A percentile compares a stretch with the other conserved stretches of the same genome.
Conservation (phyloP, 2,329 filamentous ascomycete species). For the Ramularia endophylla region DNA sequence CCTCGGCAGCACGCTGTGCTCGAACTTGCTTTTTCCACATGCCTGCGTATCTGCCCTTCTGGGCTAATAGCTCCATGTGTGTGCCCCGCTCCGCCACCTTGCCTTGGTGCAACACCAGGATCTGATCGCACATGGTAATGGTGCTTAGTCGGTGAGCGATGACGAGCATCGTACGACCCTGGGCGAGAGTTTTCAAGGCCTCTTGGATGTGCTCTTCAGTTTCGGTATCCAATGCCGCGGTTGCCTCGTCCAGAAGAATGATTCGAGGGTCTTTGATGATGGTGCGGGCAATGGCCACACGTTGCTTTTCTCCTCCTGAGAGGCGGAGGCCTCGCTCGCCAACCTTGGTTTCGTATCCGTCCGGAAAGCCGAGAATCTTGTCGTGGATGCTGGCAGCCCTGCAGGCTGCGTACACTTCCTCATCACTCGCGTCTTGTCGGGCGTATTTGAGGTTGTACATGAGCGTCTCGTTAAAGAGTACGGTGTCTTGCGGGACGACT, state of each 20-base stretch:
- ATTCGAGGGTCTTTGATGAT: conserved; percentile 89
- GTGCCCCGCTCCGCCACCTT: conserved; percentile 47
- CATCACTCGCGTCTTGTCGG: conserved; percentile 71
- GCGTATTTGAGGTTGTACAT: conserved; percentile 96
- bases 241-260: conserved; percentile 90
- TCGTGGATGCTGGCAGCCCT: conserved; percentile 87
- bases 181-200: conserved; percentile 72
- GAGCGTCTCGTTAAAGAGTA: conserved; percentile 87
- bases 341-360: conserved; percentile 83
- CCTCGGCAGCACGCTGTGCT: conserved; percentile 45
- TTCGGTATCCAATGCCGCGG: conserved; percentile 82
- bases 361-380: conserved; percentile 81
- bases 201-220: conserved; percentile 92
- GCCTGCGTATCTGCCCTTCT: conserved; percentile 41
- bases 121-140: conserved; percentile 51
- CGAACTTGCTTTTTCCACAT: conserved; percentile 51
- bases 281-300: conserved; percentile 86
- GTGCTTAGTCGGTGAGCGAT: conserved; percentile 70
- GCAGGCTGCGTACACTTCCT: conserved; percentile 77
- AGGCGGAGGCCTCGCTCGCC: conserved; percentile 82
- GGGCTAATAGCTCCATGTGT: conserved; percentile 45
- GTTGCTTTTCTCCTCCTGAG: conserved; percentile 88
- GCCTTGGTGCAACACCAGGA: conserved; percentile 50
- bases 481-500: conserved; percentile 94
- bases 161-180: conserved; percentile 85